Evolutionary conservation across 1,139 yeast species (phyloP), one percentile per base, ranked within the genome.

Genomic region (Pneumocystis sp.): DNA sequence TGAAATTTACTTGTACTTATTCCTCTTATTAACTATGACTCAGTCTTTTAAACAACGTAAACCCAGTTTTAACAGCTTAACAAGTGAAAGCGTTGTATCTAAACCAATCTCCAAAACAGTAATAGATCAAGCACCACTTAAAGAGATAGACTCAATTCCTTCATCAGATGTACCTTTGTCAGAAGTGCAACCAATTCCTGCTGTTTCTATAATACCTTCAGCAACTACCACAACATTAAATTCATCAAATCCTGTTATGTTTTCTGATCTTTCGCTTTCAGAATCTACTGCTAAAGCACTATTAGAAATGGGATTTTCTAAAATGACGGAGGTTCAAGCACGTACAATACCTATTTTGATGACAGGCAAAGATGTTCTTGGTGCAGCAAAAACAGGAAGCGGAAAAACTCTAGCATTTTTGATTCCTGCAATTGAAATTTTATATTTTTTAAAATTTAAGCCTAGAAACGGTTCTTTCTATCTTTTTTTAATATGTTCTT

Each of bases 351-450:
- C 97, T 8, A 97, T 97, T 19, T 80, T 93, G 70, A 79, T 91
- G 71, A 96, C 97, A 0, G 97, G 98, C 61, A 83, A 91, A 72
- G 97, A 91, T 77, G 97, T 91, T 35, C 81, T 91, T 66, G 97
- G 97, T 70, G 97, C 97, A 64, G 98, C 98, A 66, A 91, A 93
- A 78, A 93, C 98, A 1, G 98, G 98, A 62, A 90, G 97, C 0
- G 98, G 98, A 75, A 93, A 93, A 78, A 93, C 98, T 0, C 80
- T 95, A 69, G 97, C 99, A 5, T 93, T 95, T 73, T 80, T 95
- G 72, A 82, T 93, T 67, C 99, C 99, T 12, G 97, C 97, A 61
- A 85, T 95, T 69, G 98, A 93, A 77, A 79, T 90, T 78, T 80
- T 93, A 67, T 88, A 91, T 74, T 86, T 96, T 21, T 82, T 93